Evolutionary conservation across 169 alveolate species (phyloP).

Genomic region (Plasmodium chabaudi): DNA sequence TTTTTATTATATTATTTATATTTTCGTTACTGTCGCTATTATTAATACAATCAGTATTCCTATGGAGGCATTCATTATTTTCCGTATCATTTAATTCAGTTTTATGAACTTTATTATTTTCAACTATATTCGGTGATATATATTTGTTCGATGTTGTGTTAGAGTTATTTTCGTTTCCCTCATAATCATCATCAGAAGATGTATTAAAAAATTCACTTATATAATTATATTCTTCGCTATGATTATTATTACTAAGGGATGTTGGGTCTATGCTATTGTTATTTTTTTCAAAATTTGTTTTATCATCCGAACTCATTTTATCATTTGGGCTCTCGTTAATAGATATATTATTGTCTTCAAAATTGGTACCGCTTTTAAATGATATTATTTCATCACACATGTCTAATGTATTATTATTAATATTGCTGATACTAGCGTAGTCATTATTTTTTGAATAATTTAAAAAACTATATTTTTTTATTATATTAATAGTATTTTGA

Average conservation of each 20-base stretch:
- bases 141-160: neutral
- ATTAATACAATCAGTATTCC: neutral
- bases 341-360: neutral
- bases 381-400: neutral
- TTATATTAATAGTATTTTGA: constrained; percentile 46
- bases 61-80: neutral
- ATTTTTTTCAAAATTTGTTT: neutral
- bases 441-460: constrained; percentile 19
- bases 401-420: neutral
- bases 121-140: neutral
- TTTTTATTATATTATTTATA: neutral
- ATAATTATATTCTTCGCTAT: constrained; percentile 43
- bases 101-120: neutral
- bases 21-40: neutral
- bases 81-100: neutral
- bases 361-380: neutral
- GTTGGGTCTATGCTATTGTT: neutral
- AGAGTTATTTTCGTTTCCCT: neutral
- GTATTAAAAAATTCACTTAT: constrained; percentile 57
- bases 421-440: neutral
- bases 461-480: constrained; percentile 40
- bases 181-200: constrained; percentile 49
- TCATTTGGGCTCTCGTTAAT: neutral
- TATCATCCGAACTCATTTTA: neutral
- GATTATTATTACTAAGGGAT: neutral